phyloP scores from a whole-genome alignment of 2,329 filamentous ascomycete species.

The Trichoderma semiorbis region DNA sequence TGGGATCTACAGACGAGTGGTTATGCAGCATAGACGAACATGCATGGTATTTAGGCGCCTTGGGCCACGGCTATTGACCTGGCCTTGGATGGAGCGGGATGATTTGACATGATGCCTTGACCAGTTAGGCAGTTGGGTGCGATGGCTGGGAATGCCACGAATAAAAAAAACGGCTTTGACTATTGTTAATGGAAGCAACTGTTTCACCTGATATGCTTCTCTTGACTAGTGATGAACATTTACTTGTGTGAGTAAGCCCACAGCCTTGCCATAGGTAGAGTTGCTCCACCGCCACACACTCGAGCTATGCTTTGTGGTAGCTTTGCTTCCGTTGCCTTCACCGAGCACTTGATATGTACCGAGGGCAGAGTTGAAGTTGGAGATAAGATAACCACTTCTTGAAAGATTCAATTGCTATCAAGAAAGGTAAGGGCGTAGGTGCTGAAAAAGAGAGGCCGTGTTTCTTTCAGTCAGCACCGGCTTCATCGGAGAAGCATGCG shows the following conservation, averaged over 20 bases:
- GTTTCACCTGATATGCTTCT: neutral
- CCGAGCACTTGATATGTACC: neutral
- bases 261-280: neutral
- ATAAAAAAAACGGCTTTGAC: conserved; percentile 47
- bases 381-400: neutral
- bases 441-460: neutral
- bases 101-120: conserved; percentile 20
- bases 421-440: neutral
- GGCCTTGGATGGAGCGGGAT: conserved; percentile 15
- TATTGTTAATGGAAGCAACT: neutral
- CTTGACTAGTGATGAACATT: neutral
- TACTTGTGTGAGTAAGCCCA: neutral
- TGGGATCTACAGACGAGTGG: conserved; percentile 19
- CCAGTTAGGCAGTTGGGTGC: conserved; percentile 20
- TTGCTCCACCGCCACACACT: neutral
- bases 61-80: conserved; percentile 17
- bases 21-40: conserved; percentile 22
- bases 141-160: conserved; percentile 8
- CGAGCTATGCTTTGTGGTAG: neutral
- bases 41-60: conserved; percentile 22
- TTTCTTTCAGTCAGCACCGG: neutral
- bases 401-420: neutral
- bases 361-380: neutral
- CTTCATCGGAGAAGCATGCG: neutral
- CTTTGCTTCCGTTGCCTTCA: neutral